Evolutionary conservation across 495 filamentous ascomycete genomes (phyloP), one percentile per base, ranked within the genome.

Genomic region (Xylaria telfairii): DNA sequence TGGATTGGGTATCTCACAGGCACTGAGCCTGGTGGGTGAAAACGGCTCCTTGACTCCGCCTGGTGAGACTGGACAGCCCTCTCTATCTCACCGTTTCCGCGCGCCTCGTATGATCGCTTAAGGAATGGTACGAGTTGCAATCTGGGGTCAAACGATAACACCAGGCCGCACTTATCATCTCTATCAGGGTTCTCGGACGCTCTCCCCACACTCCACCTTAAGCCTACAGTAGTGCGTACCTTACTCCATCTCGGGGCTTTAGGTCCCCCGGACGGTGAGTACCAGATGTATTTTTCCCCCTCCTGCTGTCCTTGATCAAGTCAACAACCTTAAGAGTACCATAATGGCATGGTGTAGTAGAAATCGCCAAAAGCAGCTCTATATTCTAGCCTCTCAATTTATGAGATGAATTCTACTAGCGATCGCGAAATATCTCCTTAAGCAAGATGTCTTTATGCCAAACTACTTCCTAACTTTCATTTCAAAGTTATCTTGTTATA

Each of bases 71-170:
- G 8, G 4, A 37, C 34, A 59, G 51, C 54, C 19, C 37, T 26
- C 54, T 44, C 56, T 41, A 49, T 53, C 67, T 69, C 32, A n/a
- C 39, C 44, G 42, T 65, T 42, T 10, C 44, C 21, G 17, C 41
- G 24, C 37, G 46, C 46, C 68, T 70, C 68, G 68, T 65, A 70
- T 65, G 68, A 70, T 65, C 61, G 47, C 49, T 65, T 49, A 19
- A 42, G 37, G 68, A 65, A 70, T 65, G 60, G 61, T 59, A 70
- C 60, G 61, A 70, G 61, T 49, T 37, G 39, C 51, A 70, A 65
- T 70, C 61, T 41, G 68, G 60, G 68, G 68, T 70, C 61, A 59
- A 56, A 65, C 68, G 51, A 70, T 64, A 64, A 70, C 57, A 46
- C 15, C 19, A 65, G 28, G n/a, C 37, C 46, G 41, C 42, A 41